Conservation (phyloP, 202 grass and related monocot genomes). For the Saccharum hybrid region DNA sequence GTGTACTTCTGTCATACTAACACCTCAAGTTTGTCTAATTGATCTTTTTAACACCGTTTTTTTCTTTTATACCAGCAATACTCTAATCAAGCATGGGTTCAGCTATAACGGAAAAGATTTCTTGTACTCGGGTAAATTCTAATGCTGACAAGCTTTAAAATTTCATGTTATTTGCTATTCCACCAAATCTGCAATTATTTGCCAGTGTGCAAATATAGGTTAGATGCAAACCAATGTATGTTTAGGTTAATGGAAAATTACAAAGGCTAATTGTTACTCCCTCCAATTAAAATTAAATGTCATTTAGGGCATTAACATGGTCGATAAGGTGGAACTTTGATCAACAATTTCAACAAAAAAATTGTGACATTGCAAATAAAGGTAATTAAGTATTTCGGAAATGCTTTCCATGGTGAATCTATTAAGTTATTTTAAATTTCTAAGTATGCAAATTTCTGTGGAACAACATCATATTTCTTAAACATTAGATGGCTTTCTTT, state of each 20-base stretch:
- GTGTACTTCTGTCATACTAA: conserved; percentile 44
- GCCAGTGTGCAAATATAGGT: conserved; percentile 11
- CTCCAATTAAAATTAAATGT: neutral
- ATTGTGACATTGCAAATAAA: neutral
- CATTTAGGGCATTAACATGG: neutral
- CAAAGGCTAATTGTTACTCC: neutral
- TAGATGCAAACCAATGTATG: neutral
- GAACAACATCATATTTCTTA: conserved; percentile 5
- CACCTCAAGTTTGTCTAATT: conserved; percentile 18
- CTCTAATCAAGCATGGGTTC: conserved; percentile 89
- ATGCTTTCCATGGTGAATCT: neutral
- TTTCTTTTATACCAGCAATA: conserved; percentile 54
- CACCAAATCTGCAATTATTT: conserved; percentile 2
- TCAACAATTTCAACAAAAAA: neutral
- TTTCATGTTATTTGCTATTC: conserved; percentile 1
- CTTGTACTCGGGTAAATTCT: conserved; percentile 75
- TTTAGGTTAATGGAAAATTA: conserved; percentile 27
- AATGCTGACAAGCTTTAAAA: conserved; percentile 13
- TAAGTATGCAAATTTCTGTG: conserved; percentile 11
- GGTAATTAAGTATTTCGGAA: neutral
- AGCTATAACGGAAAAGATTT: conserved; percentile 98
- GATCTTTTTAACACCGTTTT: conserved; percentile 30
- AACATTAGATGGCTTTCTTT: neutral
- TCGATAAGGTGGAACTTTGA: neutral
- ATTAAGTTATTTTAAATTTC: neutral